Base-by-base conservation (phyloP, 352 stramenopile genomes). In the Phytophthora citrophthora region DNA sequence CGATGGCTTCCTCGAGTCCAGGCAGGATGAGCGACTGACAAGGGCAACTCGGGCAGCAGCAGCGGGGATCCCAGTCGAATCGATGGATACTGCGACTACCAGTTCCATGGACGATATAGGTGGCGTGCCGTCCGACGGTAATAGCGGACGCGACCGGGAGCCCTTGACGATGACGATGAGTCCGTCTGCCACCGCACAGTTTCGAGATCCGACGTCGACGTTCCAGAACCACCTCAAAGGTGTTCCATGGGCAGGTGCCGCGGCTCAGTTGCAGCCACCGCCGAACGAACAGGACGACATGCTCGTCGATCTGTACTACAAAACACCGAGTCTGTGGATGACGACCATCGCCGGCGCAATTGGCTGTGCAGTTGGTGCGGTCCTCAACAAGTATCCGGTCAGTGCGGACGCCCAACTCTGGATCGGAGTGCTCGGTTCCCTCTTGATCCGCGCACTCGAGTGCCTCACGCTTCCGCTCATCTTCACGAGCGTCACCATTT, bases 401-500 rank as follows among this genome's bases (percentile, higher is more conserved):
- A 64, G 26, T 16, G 34, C 24, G 13, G 72, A 61, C 18, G 67
- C 40, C 2, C 59, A 81, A 52, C 39, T 66, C 16, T 88, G 77
- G 79, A 76, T 88, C 31, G 76, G 72, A 16, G 9, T 80, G 6
- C 5, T 75, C 2, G 79, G 81, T 2, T 64, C 45, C 36, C 51
- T 88, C 5, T 71, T 77, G 51, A 66, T 80, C 15, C 54, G 57
- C 10, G 52, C 61, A 1, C 57, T 88, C 24, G 75, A 85, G 55
- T 89, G 81, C 51, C 68, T 90, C 50, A 80, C 77, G 16, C 50
- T 90, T 13, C 81, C 79, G 34, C 68, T 90, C n/a, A 81, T 90
- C 44, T 90, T 89, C 69, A 89, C 81, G n/a, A 88, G 70, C 32
- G 73, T 89, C 52, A 86, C 76, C 16, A 84, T 83, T 38, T 84